A percentile compares a stretch with the other conserved stretches of the same genome.
phyloP scores from a whole-genome alignment of 2,329 filamentous ascomycete species.

The Davidsoniella neocaledoniae region DNA sequence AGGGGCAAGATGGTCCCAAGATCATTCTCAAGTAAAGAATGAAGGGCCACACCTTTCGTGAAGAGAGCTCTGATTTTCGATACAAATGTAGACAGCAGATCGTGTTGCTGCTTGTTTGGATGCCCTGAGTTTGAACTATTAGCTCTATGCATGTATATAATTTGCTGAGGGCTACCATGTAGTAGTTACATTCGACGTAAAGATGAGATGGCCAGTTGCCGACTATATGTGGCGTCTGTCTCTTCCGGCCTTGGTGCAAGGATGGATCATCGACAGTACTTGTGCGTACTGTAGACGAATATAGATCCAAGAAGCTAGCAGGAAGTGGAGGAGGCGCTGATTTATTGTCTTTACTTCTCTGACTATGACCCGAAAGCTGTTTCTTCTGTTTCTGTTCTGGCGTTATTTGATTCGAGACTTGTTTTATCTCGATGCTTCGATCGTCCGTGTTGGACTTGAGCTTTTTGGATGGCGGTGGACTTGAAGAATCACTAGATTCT shows the following conservation, averaged over 20 bases:
- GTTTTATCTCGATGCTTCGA: too few species aligned
- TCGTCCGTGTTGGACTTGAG: conserved; percentile 4
- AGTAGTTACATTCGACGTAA: conserved; percentile 70
- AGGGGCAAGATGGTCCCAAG: conserved; percentile 63
- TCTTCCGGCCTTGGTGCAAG: conserved; percentile 70
- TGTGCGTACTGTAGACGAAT: conserved; percentile 63
- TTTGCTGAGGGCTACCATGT: not conserved
- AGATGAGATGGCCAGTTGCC: conserved; percentile 90
- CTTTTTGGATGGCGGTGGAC: conserved; percentile 5
- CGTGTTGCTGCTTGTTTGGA: conserved; percentile 31
- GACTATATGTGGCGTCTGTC: conserved; percentile 65
- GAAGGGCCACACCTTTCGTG: conserved; percentile 28
- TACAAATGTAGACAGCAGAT: conserved; percentile 28
- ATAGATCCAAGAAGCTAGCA: conserved; percentile 75
- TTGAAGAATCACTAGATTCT: conserved; percentile 1
- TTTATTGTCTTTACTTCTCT: not conserved
- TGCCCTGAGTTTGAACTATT: conserved; percentile 28
- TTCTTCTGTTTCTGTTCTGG: not conserved
- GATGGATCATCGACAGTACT: conserved; percentile 67
- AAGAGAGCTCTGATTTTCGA: conserved; percentile 19
- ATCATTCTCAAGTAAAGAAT: conserved; percentile 59
- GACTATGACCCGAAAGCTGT: too few species aligned
- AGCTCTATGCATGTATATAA: too few species aligned
- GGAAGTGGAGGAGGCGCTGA: conserved; percentile 45
- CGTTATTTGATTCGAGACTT: too few species aligned